A percentile compares a stretch with the other conserved stretches of the same genome.
These are phyloP conservation scores for Fragaria ananassa DNA, from an alignment of 306 rosid genomes.

Conservation along the genomic window DNA sequence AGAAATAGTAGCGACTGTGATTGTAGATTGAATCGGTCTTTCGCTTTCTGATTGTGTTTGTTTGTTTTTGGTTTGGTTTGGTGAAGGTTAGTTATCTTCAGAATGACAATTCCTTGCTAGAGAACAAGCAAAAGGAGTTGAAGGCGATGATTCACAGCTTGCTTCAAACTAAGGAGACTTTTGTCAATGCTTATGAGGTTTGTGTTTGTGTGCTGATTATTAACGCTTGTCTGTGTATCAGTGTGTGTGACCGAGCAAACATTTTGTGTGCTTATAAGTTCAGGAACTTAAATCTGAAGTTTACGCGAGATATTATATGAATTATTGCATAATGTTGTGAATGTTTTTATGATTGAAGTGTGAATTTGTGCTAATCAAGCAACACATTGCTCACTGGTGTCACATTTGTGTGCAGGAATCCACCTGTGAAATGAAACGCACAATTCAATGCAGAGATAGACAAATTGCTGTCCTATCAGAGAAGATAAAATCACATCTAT, in stretches of 20 bases:
- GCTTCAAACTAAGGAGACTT: constrained; percentile 57
- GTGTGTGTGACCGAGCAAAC: not conserved
- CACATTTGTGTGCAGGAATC: constrained; percentile 48
- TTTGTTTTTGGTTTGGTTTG: not conserved
- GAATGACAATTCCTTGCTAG: constrained; percentile 62
- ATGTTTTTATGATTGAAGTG: not conserved
- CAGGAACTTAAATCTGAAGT: too few species aligned
- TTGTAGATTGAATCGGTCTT: not conserved
- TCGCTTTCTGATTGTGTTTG: not conserved
- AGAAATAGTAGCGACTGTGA: constrained; percentile 3
- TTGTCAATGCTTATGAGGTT: constrained; percentile 68
- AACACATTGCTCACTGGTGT: not conserved
- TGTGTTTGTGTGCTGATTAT: not conserved
- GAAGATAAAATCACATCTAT: constrained; percentile 58
- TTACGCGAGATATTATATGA: not conserved
- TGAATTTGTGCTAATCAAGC: not conserved
- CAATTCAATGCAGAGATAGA: constrained; percentile 53
- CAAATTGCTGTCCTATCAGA: constrained; percentile 58
- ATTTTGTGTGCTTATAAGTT: too few species aligned
- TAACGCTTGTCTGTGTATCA: not conserved
- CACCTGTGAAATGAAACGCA: constrained; percentile 52
- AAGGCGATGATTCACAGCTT: constrained; percentile 51
- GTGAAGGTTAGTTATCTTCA: constrained; percentile 56
- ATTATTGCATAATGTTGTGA: not conserved
- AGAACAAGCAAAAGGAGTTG: constrained; percentile 64